These are phyloP conservation scores for Cyberlindnera samutprakarnensis DNA, from an alignment of 805 yeast species.

Conservation along the genomic window DNA sequence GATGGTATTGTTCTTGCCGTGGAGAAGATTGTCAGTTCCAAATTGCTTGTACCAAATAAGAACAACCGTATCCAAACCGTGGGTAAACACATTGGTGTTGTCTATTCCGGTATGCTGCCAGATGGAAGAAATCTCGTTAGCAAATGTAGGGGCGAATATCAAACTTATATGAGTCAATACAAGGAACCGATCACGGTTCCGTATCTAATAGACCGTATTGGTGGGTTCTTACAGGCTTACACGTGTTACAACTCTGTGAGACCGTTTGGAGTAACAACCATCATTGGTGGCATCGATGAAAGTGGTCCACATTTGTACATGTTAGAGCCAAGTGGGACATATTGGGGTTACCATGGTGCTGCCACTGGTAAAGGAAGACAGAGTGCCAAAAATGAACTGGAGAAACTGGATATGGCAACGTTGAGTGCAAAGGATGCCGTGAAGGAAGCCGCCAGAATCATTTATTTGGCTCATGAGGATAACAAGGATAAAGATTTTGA, in stretches of 20 bases:
- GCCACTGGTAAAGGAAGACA: conserved; percentile 99
- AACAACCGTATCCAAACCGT: conserved; percentile 89
- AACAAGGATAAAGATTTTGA: conserved; percentile 97
- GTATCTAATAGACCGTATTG: conserved; percentile 78
- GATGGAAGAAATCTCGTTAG: conserved; percentile 93
- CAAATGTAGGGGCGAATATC: conserved; percentile 89
- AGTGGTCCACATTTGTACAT: conserved; percentile 89
- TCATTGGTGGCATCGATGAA: conserved; percentile 88
- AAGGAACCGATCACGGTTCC: conserved; percentile 73
- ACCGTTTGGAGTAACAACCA: conserved; percentile 92
- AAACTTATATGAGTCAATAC: conserved; percentile 67
- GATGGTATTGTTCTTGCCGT: conserved; percentile 97
- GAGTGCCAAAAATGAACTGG: conserved; percentile 94
- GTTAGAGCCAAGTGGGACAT: conserved; percentile 96
- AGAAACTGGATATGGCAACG: conserved; percentile 66
- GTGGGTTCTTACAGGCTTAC: conserved; percentile 89
- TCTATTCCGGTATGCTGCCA: conserved; percentile 90
- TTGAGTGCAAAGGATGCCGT: conserved; percentile 77
- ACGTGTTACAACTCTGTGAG: conserved; percentile 95
- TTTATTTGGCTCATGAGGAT: conserved; percentile 93
- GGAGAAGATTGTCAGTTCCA: conserved; percentile 86
- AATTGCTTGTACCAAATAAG: conserved; percentile 79
- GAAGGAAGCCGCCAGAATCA: conserved; percentile 88
- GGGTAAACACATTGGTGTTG: conserved; percentile 91
- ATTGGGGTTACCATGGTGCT: conserved; percentile 97